Conservation (phyloP, 805 yeast genomes). For the Kuraishia hungarica region DNA sequence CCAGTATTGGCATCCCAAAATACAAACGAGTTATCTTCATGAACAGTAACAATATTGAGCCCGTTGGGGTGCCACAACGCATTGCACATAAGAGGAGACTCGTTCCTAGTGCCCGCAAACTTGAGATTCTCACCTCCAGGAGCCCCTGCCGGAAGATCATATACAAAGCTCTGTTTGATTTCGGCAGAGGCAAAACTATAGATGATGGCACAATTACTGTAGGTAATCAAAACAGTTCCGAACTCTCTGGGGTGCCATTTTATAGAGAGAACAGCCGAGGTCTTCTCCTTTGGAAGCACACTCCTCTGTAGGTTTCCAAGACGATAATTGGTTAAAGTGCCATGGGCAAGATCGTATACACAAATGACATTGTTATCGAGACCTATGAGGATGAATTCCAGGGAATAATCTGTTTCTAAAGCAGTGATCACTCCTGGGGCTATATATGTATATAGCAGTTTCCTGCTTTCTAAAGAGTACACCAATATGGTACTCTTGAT, state of each 20-base stretch:
- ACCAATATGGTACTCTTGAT: conserved; percentile 52
- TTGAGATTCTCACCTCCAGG: conserved; percentile 55
- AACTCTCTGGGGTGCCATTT: conserved; percentile 87
- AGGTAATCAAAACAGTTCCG: conserved; percentile 68
- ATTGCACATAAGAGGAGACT: conserved; percentile 22
- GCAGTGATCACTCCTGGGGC: conserved; percentile 63
- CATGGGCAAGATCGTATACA: conserved; percentile 78
- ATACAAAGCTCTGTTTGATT: conserved; percentile 47
- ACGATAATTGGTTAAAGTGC: conserved; percentile 52
- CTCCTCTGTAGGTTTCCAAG: conserved; percentile 64
- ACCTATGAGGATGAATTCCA: conserved; percentile 84
- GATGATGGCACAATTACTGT: conserved; percentile 57
- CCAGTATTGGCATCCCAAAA: conserved; percentile 92
- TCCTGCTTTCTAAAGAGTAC: conserved; percentile 58
- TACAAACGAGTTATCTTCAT: conserved; percentile 75
- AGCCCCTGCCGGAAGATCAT: conserved; percentile 57
- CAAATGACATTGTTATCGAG: conserved; percentile 63
- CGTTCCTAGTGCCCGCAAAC: not conserved
- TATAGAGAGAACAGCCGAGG: conserved; percentile 48
- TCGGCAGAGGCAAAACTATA: conserved; percentile 59
- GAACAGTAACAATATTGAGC: conserved; percentile 68
- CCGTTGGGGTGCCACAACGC: conserved; percentile 93
- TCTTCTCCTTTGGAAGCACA: conserved; percentile 46
- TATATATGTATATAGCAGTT: conserved; percentile 48
- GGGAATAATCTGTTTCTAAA: conserved; percentile 71